phyloP scores from a whole-genome alignment of 331 rosid genomes.

The Rosa hybrid region DNA sequence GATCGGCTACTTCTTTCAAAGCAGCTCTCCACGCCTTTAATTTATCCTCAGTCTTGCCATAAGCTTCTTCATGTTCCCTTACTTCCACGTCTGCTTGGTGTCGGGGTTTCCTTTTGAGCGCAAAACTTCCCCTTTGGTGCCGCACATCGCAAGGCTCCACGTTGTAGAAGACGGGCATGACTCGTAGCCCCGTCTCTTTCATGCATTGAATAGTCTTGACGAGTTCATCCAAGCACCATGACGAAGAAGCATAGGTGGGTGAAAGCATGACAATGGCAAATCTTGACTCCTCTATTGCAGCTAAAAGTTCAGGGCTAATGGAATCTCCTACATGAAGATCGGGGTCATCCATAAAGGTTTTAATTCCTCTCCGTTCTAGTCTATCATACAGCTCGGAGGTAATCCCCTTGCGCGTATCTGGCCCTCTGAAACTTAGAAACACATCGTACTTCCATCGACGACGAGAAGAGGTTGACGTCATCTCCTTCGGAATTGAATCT shows the following conservation, averaged over 20 bases:
- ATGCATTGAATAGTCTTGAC: slow-evolving; percentile 1
- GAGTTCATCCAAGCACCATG: slow-evolving; percentile 27
- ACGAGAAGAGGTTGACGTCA: no score
- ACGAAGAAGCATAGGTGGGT: slow-evolving; percentile 4
- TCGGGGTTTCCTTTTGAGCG: no score
- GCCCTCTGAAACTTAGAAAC: no score
- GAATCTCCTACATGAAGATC: slow-evolving; percentile 3
- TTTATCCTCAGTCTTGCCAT: no score
- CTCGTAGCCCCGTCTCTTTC: background rate
- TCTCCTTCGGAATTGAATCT: no score
- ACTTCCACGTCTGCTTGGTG: no score
- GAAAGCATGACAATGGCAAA: slow-evolving; percentile 9
- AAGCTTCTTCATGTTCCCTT: no score
- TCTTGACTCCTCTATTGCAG: slow-evolving; percentile 12
- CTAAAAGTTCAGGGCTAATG: background rate
- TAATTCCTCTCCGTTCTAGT: background rate
- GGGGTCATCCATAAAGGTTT: slow-evolving; percentile 16
- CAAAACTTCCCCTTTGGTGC: no score
- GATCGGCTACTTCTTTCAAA: no score
- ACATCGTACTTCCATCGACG: background rate
- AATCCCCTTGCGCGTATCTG: slow-evolving; percentile 7
- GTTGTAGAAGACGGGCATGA: no score
- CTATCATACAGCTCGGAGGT: slow-evolving; percentile 8
- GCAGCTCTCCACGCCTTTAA: no score
- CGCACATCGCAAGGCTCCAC: background rate